phyloP scores from a whole-genome alignment of 163 green algal genomes.

The Prototheca cutis region DNA sequence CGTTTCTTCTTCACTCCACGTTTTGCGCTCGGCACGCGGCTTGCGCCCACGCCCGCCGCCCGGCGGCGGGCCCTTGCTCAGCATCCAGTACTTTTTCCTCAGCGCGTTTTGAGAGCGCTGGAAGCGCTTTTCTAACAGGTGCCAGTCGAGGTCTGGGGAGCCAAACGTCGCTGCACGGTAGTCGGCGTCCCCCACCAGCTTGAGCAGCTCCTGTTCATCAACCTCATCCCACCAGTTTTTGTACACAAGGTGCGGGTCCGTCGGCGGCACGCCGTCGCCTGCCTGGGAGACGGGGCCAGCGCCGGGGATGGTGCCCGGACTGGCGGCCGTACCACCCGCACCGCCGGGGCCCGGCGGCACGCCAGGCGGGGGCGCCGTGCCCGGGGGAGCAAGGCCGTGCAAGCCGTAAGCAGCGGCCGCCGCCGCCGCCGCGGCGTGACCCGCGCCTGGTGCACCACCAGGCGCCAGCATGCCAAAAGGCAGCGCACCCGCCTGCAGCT shows the following conservation, averaged over 20 bases:
- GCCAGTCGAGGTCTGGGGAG: slow-evolving; percentile 23
- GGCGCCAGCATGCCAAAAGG: background rate
- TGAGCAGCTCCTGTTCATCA: slow-evolving; percentile 28
- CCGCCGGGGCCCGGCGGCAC: too few relatives aligned
- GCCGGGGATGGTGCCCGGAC: too few relatives aligned
- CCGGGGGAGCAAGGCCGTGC: background rate
- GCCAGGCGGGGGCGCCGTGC: too few relatives aligned
- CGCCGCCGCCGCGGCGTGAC: too few relatives aligned
- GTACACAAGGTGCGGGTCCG: slow-evolving; percentile 5
- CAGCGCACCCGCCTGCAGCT: background rate
- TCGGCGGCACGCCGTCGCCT: background rate
- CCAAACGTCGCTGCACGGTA: slow-evolving; percentile 19
- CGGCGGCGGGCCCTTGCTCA: slow-evolving; percentile 1
- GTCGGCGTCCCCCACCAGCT: slow-evolving; percentile 13
- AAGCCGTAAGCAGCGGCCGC: background rate
- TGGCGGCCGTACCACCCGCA: too few relatives aligned
- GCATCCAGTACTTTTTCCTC: slow-evolving; percentile 31
- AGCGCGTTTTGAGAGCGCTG: slow-evolving; percentile 22
- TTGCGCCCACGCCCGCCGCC: background rate
- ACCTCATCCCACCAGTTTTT: slow-evolving; percentile 26
- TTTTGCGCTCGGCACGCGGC: slow-evolving; percentile 20
- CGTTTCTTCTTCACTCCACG: slow-evolving; percentile 25
- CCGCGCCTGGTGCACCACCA: background rate
- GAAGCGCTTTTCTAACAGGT: slow-evolving; percentile 19
- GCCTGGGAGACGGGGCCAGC: too few relatives aligned